phyloP scores from a whole-genome alignment of 1,284 basidiomycete species.

The Ceratobasidium sp. region DNA sequence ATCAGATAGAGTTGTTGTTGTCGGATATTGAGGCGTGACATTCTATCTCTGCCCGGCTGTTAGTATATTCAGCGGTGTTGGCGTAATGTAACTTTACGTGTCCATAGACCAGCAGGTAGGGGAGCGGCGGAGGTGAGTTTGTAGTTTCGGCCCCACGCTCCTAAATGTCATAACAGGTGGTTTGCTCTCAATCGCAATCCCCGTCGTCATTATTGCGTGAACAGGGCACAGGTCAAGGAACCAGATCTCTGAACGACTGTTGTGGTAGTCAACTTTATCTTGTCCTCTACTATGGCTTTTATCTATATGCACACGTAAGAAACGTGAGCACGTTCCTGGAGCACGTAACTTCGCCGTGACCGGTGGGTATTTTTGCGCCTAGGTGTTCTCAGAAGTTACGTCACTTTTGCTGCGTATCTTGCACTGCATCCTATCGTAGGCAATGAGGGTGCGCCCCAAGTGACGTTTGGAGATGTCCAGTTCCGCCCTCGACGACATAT shows the following conservation, averaged over 20 bases:
- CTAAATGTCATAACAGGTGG: too few relatives aligned
- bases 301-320: not conserved
- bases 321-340: conserved; percentile 17
- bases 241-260: not conserved
- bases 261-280: not conserved
- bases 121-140: too few relatives aligned
- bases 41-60: too few relatives aligned
- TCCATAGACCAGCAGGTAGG: too few relatives aligned
- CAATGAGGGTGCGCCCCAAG: conserved; percentile 14
- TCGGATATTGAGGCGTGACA: too few relatives aligned
- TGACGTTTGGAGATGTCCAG: conserved; percentile 19
- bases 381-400: conserved; percentile 33
- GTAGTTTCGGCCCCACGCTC: too few relatives aligned
- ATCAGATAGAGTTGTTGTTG: too few relatives aligned
- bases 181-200: not conserved
- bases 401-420: conserved; percentile 27
- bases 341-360: conserved; percentile 35
- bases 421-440: conserved; percentile 36
- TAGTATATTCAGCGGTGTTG: too few relatives aligned
- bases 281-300: not conserved
- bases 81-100: too few relatives aligned
- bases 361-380: not conserved
- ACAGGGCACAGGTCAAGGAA: not conserved
- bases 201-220: not conserved
- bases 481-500: not conserved